Evolutionary conservation across 1,284 basidiomycete genomes (phyloP).

Genomic region (Boletus mariae): DNA sequence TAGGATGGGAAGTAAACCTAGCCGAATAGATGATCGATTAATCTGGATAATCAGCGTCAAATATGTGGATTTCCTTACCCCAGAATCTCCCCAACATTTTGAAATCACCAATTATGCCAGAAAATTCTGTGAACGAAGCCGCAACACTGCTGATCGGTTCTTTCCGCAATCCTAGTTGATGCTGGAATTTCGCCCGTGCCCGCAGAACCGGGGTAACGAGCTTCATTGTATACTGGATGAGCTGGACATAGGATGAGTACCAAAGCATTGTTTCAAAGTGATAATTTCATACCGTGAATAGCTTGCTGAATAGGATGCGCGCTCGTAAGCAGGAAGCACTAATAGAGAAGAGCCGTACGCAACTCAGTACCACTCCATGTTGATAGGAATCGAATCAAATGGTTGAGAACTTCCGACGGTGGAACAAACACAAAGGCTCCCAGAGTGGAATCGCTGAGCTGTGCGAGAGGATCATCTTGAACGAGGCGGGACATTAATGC

Average conservation of each 20-base stretch:
- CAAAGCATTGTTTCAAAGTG: not conserved
- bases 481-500: constrained; percentile 37
- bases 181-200: constrained; percentile 63
- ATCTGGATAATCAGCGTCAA: not conserved
- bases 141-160: constrained; percentile 51
- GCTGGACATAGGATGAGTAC: constrained; percentile 35
- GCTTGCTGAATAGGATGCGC: constrained; percentile 47
- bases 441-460: constrained; percentile 56
- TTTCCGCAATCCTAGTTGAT: constrained; percentile 54
- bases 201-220: constrained; percentile 61
- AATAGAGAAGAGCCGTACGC: constrained; percentile 34
- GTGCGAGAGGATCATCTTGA: constrained; percentile 37
- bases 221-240: constrained; percentile 69
- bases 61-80: constrained; percentile 45
- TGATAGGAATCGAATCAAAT: constrained; percentile 67
- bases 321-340: constrained; percentile 17
- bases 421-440: constrained; percentile 59
- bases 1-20: constrained; percentile 72
- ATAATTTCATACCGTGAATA: constrained; percentile 56
- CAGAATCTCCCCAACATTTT: constrained; percentile 72
- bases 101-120: constrained; percentile 58
- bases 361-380: constrained; percentile 84
- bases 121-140: constrained; percentile 52
- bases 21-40: not conserved
- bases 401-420: constrained; percentile 60